These are phyloP conservation scores for Mortierella polycephala DNA, from an alignment of 371 early-diverging fungal species.

Conservation along the genomic window DNA sequence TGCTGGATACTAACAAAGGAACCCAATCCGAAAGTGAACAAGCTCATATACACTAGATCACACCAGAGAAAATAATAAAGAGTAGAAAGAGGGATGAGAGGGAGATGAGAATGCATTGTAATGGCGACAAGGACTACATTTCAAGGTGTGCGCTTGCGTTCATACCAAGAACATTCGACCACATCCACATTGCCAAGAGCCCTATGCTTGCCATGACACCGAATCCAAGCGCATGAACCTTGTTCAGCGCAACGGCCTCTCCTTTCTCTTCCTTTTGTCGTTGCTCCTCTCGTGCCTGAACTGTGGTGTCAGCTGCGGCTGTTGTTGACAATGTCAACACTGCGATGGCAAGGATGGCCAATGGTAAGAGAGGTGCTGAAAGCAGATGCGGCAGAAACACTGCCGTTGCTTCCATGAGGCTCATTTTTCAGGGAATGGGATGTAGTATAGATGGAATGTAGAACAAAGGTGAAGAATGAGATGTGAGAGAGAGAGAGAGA, in stretches of 20 bases:
- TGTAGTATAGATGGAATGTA: no score
- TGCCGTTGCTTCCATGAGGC: conserved; percentile 14
- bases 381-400: conserved; percentile 31
- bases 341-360: conserved; percentile 34
- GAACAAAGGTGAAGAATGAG: no score
- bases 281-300: conserved; percentile 42
- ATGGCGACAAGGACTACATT: no score
- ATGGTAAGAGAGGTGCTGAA: conserved; percentile 40
- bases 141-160: not conserved
- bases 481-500: no score
- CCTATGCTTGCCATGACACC: conserved; percentile 47
- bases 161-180: conserved; percentile 47
- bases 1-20: conserved; percentile 53
- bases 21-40: conserved; percentile 45
- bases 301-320: conserved; percentile 49
- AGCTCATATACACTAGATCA: conserved; percentile 29
- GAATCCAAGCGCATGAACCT: conserved; percentile 43
- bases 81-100: not conserved
- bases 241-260: conserved; percentile 35
- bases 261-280: conserved; percentile 43
- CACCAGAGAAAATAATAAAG: not conserved
- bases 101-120: not conserved
- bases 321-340: conserved; percentile 41
- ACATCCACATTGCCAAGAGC: conserved; percentile 55
- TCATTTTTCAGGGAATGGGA: conserved; percentile 8